Evolutionary conservation across 768 basidiomycete genomes (phyloP), one percentile per base, ranked within the genome.

Genomic region (Lepiota subincarnata): DNA sequence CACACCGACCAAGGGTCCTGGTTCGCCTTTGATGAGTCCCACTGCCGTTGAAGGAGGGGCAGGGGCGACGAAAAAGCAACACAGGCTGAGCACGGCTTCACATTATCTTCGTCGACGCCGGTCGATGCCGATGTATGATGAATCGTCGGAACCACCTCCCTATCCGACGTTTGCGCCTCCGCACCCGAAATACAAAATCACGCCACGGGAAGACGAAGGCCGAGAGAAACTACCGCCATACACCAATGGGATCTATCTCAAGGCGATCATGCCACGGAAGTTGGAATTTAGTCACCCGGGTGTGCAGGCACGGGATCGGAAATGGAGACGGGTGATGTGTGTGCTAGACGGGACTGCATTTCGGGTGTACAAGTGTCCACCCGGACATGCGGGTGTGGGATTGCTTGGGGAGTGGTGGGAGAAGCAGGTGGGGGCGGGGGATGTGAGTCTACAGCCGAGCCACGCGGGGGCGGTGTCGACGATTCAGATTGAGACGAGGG

Each of bases 331-430:
- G 46, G 83, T 88, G 47, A 77, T 94, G 59, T 90, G 92, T 64
- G 89, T 95, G 61, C 71, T 99, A 22, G 92, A 97, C 63, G 97
- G 97, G 42, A 98, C 97, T n/a, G 74, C 77, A 57, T 83, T 98
- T 65, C 80, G 81, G 59, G 76, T 98, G 53, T 92, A 90, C 67
- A 78, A 78, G 56, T 80, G 69, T 55, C 66, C 71, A 14, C 59
- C 66, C 13, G 66, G 68, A 12, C 72, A 73, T 34, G 70, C 72
- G 20, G 80, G 76, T 11, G 78, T 76, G 3, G 74, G 78, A n/a
- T 73, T 71, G 41, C 65, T 89, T 43, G 83, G 81, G 57, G 80
- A 81, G 56, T 88, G 87, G 87, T 91, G 88, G 88, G 88, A 90
- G 70, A 80, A 72, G 55, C 79, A 75, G 41, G 80, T 90, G 12